These are phyloP conservation scores for Aspergillus fumigatiaffinis DNA, from an alignment of 2,329 filamentous ascomycete species.

Conservation along the genomic window DNA sequence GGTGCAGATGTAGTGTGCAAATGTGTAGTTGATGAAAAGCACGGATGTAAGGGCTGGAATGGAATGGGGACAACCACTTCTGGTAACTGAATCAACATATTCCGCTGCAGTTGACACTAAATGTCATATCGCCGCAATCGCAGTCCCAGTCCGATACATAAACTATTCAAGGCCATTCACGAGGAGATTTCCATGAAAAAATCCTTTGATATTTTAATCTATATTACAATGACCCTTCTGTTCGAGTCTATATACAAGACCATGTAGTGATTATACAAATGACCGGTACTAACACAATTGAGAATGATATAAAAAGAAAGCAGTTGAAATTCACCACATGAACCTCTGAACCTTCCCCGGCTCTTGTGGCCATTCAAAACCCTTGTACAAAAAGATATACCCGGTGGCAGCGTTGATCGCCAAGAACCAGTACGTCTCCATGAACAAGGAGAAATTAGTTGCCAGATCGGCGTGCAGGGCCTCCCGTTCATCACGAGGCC, in stretches of 20 bases:
- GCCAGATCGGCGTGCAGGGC: conserved; percentile 24
- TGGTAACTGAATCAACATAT: not conserved
- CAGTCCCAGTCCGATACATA: not conserved
- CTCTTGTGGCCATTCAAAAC: conserved; percentile 24
- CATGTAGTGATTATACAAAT: not conserved
- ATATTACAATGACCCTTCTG: not conserved
- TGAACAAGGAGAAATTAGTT: conserved; percentile 27
- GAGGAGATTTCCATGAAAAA: not conserved
- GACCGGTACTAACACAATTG: not conserved
- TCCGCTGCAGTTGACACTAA: not conserved
- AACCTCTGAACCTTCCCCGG: conserved; percentile 57
- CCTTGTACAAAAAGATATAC: conserved; percentile 20
- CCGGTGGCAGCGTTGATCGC: conserved; percentile 37
- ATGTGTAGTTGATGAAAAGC: not conserved
- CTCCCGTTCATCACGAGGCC: conserved; percentile 18
- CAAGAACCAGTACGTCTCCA: conserved; percentile 58
- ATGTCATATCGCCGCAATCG: not conserved
- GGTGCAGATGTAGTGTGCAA: not conserved
- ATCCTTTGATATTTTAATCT: not conserved
- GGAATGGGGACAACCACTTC: not conserved
- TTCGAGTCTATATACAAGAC: not conserved
- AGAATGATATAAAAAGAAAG: conserved; percentile 49
- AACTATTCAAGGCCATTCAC: not conserved
- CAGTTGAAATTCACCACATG: conserved; percentile 63
- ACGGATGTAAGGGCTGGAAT: not conserved